Base-by-base conservation (phyloP, 1,139 yeast species). In the Torulaspora globosa region DNA sequence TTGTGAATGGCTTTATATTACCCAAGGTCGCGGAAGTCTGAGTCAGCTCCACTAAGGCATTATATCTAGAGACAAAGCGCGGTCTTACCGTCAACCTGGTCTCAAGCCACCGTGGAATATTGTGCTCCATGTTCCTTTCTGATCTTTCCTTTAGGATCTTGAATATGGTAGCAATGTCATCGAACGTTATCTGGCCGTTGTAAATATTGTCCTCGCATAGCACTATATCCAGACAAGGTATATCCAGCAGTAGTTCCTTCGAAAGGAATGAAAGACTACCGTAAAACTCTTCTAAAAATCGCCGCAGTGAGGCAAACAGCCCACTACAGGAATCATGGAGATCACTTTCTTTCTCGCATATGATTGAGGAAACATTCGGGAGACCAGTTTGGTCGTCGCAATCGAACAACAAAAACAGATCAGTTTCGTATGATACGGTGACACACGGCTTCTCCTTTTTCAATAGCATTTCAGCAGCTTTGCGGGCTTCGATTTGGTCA, bases 31-130 rank as follows among this genome's bases (percentile, higher is more conserved):
- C 68, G 12, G 51, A 44, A 39, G 62, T 61, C 29, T 63, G 66
- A 10, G 67, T 58, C 29, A 63, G 40, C 39, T 65, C 69, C 1
- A 65, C 68, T 29, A 65, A 44, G 2, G 63, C 54, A 35, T 65
- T 65, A 42, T 61, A 65, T 21, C 67, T 56, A 2, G 64, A 55
- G 1, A 64, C 65, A 55, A 65, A 65, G 18, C 69, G 53, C 11
- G 58, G 57, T 35, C 59, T 54, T 16, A 56, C 49, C 3, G 44
- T 46, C 1, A 64, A 46, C 7, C 37, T 43, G 12, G 54, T 56
- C n/a, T 48, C 52, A 31, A 65, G 35, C 28, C 47, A 47, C 1
- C 37, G 34, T 2, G 65, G 63, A 8, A 62, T 51, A 21, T 56
- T 40, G 1, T 35, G n/a, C 38, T 59, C 63, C 6, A 47, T 35